A percentile compares a stretch with the other conserved stretches of the same genome.
These are phyloP conservation scores for Austroboletus niveus DNA, from an alignment of 1,284 basidiomycete genomes.

Conservation along the genomic window DNA sequence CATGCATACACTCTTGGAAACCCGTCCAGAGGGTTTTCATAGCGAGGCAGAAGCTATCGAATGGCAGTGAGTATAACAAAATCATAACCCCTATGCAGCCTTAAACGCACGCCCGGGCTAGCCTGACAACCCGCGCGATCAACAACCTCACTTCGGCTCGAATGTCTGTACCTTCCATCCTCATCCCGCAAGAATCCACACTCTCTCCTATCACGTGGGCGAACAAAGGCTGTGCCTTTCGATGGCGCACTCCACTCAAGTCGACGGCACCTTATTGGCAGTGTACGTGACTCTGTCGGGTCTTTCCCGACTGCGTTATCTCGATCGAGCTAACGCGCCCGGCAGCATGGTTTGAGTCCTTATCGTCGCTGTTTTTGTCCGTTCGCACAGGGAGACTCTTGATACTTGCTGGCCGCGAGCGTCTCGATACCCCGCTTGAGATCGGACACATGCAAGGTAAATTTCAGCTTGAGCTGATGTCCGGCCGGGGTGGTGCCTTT, in stretches of 20 bases:
- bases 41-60: slow-evolving; percentile 84
- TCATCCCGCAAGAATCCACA: slow-evolving; percentile 50
- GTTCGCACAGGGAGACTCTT: slow-evolving; percentile 82
- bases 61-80: slow-evolving; percentile 80
- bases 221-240: slow-evolving; percentile 35
- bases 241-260: slow-evolving; percentile 85
- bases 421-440: slow-evolving; percentile 92
- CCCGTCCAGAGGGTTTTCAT: slow-evolving; percentile 82
- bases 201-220: slow-evolving; percentile 31
- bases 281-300: slow-evolving; percentile 46
- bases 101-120: not conserved
- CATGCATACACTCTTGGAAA: slow-evolving; percentile 87
- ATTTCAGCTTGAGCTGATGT: slow-evolving; percentile 90
- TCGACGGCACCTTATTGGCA: slow-evolving; percentile 90
- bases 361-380: slow-evolving; percentile 77
- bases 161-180: slow-evolving; percentile 78
- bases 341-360: slow-evolving; percentile 85
- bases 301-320: not conserved
- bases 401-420: slow-evolving; percentile 89
- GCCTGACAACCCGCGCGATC: slow-evolving; percentile 54
- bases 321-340: not conserved
- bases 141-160: slow-evolving; percentile 79
- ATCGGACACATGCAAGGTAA: slow-evolving; percentile 99
- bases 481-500: slow-evolving; percentile 38
- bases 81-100: not conserved